phyloP scores from a whole-genome alignment of 2,329 filamentous ascomycete genomes.

The Penicillium sp. region DNA sequence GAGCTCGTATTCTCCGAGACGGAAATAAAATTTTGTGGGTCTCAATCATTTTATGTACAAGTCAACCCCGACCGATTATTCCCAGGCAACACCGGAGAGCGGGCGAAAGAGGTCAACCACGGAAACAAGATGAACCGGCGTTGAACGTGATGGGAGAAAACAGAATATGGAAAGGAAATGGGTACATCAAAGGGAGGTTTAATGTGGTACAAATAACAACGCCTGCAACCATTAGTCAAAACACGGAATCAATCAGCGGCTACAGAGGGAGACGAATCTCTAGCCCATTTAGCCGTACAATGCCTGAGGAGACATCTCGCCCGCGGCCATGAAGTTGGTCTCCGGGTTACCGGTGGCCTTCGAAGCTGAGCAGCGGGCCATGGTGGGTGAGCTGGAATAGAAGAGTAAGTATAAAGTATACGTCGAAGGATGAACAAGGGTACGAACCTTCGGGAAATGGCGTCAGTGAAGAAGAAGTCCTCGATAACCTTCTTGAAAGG shows the following conservation, averaged over 20 bases:
- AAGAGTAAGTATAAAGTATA: conserved; percentile 12
- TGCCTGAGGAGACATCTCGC: conserved; percentile 49
- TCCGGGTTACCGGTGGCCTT: conserved; percentile 79
- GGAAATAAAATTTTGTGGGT: conserved; percentile 25
- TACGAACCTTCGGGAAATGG: conserved; percentile 87
- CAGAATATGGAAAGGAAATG: conserved; percentile 24
- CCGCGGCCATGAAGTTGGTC: conserved; percentile 76
- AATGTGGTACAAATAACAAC: conserved; percentile 38
- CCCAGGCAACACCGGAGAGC: conserved; percentile 23
- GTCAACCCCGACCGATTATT: conserved; percentile 27
- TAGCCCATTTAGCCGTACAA: conserved; percentile 35
- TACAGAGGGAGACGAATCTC: not conserved
- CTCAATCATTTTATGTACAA: conserved; percentile 40
- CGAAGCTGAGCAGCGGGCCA: conserved; percentile 94
- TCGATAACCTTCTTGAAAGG: conserved; percentile 83
- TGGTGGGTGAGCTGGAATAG: conserved; percentile 77
- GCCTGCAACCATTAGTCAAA: conserved; percentile 35
- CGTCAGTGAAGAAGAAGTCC: conserved; percentile 98
- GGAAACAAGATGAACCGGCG: conserved; percentile 22
- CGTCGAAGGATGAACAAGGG: not conserved
- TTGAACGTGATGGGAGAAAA: conserved; percentile 25
- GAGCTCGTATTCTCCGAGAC: conserved; percentile 13
- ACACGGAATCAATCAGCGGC: conserved; percentile 27
- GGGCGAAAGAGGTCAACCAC: conserved; percentile 25
- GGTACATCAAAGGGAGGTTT: conserved; percentile 29